Conservation (phyloP, 164 flowering plant genomes). For the Vitis cinerea region DNA sequence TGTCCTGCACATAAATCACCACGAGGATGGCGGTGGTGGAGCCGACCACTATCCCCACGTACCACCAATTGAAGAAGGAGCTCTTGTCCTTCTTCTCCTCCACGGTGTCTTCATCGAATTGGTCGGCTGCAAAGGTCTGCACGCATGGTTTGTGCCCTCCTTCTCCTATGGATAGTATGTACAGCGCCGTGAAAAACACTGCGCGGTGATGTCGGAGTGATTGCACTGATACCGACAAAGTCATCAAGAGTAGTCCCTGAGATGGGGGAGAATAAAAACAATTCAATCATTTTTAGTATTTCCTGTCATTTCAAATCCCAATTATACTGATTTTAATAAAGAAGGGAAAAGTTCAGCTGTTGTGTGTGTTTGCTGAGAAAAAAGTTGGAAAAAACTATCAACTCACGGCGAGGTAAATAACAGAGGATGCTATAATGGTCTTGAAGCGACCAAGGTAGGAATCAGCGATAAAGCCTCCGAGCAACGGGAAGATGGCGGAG, state of each 20-base stretch:
- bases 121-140: slow-evolving; percentile 4
- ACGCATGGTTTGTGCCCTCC: slow-evolving; percentile 6
- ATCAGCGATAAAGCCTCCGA: slow-evolving; percentile 19
- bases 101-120: not conserved
- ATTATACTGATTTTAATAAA: not conserved
- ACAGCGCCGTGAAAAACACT: not conserved
- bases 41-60: slow-evolving; percentile 20
- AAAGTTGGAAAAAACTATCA: not conserved
- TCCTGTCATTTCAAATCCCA: not conserved
- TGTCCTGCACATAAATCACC: slow-evolving; percentile 24
- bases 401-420: slow-evolving; percentile 12
- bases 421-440: not conserved
- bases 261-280: too few species aligned
- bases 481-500: slow-evolving; percentile 14
- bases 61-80: slow-evolving; percentile 34
- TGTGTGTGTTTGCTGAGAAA: too few species aligned
- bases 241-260: not conserved
- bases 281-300: too few species aligned
- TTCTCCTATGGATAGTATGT: not conserved
- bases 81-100: slow-evolving; percentile 16
- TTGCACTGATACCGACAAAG: not conserved
- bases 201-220: not conserved
- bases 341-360: too few species aligned
- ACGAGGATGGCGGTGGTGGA: slow-evolving; percentile 18
- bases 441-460: slow-evolving; percentile 13